These are phyloP conservation scores for Penicillium thymicola DNA, from an alignment of 2,329 filamentous ascomycete genomes.

Conservation along the genomic window DNA sequence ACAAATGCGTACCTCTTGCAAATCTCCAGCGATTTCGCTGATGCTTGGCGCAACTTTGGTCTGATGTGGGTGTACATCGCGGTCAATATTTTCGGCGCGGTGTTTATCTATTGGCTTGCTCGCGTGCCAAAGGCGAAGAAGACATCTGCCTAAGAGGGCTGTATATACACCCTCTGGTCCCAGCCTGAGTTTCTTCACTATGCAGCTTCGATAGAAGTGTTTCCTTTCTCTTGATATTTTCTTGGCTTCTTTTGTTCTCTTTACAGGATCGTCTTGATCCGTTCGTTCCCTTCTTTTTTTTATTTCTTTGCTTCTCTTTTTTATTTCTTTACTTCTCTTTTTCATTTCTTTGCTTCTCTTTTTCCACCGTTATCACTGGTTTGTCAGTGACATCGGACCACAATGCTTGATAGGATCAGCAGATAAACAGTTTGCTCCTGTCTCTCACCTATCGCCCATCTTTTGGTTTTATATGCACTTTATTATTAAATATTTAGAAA, in stretches of 20 bases:
- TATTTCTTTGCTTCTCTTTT: too few species aligned
- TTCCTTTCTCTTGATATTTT: too few species aligned
- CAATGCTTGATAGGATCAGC: neutral
- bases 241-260: neutral
- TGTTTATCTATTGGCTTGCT: constrained; percentile 11
- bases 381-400: neutral
- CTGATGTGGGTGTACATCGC: constrained; percentile 14
- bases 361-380: neutral
- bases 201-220: neutral
- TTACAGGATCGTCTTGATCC: neutral
- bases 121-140: constrained; percentile 11
- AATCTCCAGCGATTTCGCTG: neutral
- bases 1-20: constrained; percentile 5
- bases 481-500: neutral
- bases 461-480: neutral
- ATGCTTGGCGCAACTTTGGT: constrained; percentile 13
- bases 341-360: neutral
- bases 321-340: too few species aligned
- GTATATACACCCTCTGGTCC: neutral
- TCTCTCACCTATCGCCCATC: neutral
- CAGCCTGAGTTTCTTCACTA: neutral
- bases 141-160: neutral
- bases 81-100: constrained; percentile 6
- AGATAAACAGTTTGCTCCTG: neutral
- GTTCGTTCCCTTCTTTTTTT: neutral